Evolutionary conservation across 306 rosid genomes (phyloP), one percentile per base, ranked within the genome.

Genomic region (Cucurbita pepo): DNA sequence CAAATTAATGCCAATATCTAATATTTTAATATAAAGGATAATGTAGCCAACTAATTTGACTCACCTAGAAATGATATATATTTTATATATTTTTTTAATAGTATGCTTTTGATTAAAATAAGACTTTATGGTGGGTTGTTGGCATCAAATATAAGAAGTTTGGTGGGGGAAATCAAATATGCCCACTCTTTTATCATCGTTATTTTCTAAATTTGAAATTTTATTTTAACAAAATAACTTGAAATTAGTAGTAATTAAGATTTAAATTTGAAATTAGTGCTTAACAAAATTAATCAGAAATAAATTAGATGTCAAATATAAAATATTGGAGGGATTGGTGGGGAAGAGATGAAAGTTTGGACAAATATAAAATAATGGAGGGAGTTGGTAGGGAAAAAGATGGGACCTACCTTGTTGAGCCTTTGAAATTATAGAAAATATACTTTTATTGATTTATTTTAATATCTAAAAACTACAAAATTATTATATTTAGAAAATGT

Each of bases 331-430:
- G 30, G 30, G 30, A 25, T 25, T 1, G 30, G 30, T 25, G 30
- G 30, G 30, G 30, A 25, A 25, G 30, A 25, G 30, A 25, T 4
- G 10, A 60, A 60, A n/a, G 54, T 43, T 65, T 62, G 22, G n/a
- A 65, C 16, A 43, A 11, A 65, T 43, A 43, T 44, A 43, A 6
- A 65, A 43, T 65, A 65, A 65, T 18, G 54, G 37, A 22, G 25
- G 71, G 71, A 19, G 71, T 65, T 65, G 71, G 71, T 65, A 19
- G 18, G 25, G 48, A 8, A 62, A 62, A 65, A 65, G 71, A 65
- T n/a, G 38, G 67, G 34, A 15, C 3, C 34, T 30, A 30, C 34
- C 34, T 30, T 30, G 34, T 30, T 30, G 34, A 30, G 3, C 0
- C 3, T 30, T 2, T 2, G 34, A 30, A 30, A 30, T 30, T 3